Conservation (phyloP, 176 grass and related monocot genomes). For the Tillandsia leiboldiana region DNA sequence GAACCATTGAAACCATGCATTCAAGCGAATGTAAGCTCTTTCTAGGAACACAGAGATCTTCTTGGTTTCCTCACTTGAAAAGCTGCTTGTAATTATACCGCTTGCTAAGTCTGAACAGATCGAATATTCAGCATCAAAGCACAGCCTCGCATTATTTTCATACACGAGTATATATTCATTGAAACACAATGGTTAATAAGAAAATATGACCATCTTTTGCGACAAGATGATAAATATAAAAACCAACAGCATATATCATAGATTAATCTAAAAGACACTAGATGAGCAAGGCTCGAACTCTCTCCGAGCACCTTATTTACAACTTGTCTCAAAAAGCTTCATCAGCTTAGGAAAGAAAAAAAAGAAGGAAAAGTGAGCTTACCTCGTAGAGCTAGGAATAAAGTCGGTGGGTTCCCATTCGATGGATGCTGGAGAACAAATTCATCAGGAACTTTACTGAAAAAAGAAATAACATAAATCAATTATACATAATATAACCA, state of each 20-base stretch:
- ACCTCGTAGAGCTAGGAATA: slow-evolving; percentile 88
- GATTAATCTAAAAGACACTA: neutral
- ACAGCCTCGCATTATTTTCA: neutral
- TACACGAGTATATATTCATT: neutral
- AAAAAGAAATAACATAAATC: slow-evolving; percentile 27
- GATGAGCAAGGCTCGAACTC: neutral
- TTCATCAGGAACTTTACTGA: slow-evolving; percentile 85
- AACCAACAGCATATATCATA: neutral
- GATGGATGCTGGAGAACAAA: slow-evolving; percentile 94
- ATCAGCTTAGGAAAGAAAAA: neutral
- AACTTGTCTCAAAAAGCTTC: neutral
- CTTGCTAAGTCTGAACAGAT: slow-evolving; percentile 57
- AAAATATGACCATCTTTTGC: too few relatives aligned
- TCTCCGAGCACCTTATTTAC: neutral
- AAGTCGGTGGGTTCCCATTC: slow-evolving; percentile 88
- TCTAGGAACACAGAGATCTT: slow-evolving; percentile 69
- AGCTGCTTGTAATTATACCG: slow-evolving; percentile 44
- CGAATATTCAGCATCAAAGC: neutral
- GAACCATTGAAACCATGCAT: slow-evolving; percentile 99
- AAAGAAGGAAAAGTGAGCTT: slow-evolving; percentile 7
- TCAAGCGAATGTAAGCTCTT: slow-evolving; percentile 68
- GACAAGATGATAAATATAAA: neutral
- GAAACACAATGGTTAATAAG: too few relatives aligned
- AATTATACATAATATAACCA: neutral
- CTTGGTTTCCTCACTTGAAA: slow-evolving; percentile 55